A percentile compares a stretch with the other conserved stretches of the same genome.
These are phyloP conservation scores for Thermothelomyces thermophilus DNA, from an alignment of 2,329 filamentous ascomycete genomes.

Conservation along the genomic window DNA sequence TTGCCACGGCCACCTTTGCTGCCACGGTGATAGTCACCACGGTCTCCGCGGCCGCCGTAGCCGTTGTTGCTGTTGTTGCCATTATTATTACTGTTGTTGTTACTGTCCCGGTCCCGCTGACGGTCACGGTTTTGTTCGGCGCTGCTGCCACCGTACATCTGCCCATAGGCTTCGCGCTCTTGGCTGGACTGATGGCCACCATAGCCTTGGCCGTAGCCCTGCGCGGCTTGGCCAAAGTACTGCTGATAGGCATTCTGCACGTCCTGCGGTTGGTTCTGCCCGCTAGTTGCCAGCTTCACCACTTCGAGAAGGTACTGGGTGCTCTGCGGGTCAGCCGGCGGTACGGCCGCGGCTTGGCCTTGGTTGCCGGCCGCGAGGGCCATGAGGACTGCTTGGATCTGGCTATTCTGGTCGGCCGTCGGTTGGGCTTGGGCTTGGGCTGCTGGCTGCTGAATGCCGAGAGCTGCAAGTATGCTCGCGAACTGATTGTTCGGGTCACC, in stretches of 20 bases:
- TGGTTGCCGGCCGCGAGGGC: slow-evolving; percentile 12
- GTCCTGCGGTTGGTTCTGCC: slow-evolving; percentile 1
- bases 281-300: slow-evolving; percentile 14
- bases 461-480: slow-evolving; percentile 18
- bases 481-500: slow-evolving; percentile 15
- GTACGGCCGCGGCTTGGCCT: slow-evolving; percentile 2
- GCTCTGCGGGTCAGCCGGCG: slow-evolving; percentile 10
- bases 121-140: slow-evolving; percentile 9
- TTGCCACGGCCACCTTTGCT: slow-evolving; percentile 23
- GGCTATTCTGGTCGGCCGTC: slow-evolving; percentile 9
- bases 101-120: slow-evolving; percentile 18
- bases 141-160: slow-evolving; percentile 10
- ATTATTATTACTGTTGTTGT: slow-evolving; percentile 13
- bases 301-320: slow-evolving; percentile 20
- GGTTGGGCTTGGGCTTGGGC: slow-evolving; percentile 13
- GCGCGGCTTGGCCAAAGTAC: slow-evolving; percentile 17
- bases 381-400: slow-evolving; percentile 20
- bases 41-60: slow-evolving; percentile 23
- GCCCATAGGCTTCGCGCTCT: slow-evolving; percentile 11
- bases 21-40: slow-evolving; percentile 20
- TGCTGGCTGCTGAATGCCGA: slow-evolving; percentile 15
- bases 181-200: slow-evolving; percentile 7
- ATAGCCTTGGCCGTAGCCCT: slow-evolving; percentile 24
- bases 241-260: slow-evolving; percentile 6
- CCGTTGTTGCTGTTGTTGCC: slow-evolving; percentile 17